Evolutionary conservation across 441 rosid species (phyloP).

Genomic region (Populus hybrid): DNA sequence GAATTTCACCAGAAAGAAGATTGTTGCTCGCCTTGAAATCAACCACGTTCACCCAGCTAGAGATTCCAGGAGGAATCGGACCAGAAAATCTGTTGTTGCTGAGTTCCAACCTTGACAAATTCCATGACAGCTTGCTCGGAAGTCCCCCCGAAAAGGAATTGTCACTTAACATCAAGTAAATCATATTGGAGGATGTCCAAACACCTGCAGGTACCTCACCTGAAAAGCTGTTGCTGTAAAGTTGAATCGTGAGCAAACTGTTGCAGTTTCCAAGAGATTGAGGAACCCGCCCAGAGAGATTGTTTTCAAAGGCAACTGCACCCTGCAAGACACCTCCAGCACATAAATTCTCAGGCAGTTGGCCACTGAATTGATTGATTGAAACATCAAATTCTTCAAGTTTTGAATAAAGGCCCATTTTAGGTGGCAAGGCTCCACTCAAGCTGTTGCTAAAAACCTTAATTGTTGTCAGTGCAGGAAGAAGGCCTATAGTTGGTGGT

Average conservation of each 20-base stretch:
- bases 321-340: slow-evolving; percentile 53
- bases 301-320: slow-evolving; percentile 56
- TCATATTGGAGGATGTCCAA: slow-evolving; percentile 61
- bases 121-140: slow-evolving; percentile 57
- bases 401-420: slow-evolving; percentile 57
- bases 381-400: slow-evolving; percentile 62
- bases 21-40: slow-evolving; percentile 69
- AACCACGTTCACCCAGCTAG: slow-evolving; percentile 48
- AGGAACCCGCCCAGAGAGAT: slow-evolving; percentile 64
- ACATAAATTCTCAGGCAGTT: slow-evolving; percentile 65
- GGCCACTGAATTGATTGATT: slow-evolving; percentile 59
- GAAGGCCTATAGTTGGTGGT: slow-evolving; percentile 46
- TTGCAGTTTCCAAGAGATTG: slow-evolving; percentile 60
- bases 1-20: slow-evolving; percentile 55
- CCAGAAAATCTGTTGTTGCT: slow-evolving; percentile 74
- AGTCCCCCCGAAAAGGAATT: slow-evolving; percentile 68
- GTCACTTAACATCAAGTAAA: slow-evolving; percentile 50
- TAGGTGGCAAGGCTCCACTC: slow-evolving; percentile 63
- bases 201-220: slow-evolving; percentile 67
- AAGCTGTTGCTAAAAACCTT: slow-evolving; percentile 49
- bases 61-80: slow-evolving; percentile 49
- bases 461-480: slow-evolving; percentile 40
- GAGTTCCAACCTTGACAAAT: slow-evolving; percentile 65
- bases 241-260: slow-evolving; percentile 51
- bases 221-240: slow-evolving; percentile 59